A percentile compares a stretch with the other conserved stretches of the same genome.
Conservation (phyloP, 2,329 filamentous ascomycete species). For the Aspergillus proliferans region DNA sequence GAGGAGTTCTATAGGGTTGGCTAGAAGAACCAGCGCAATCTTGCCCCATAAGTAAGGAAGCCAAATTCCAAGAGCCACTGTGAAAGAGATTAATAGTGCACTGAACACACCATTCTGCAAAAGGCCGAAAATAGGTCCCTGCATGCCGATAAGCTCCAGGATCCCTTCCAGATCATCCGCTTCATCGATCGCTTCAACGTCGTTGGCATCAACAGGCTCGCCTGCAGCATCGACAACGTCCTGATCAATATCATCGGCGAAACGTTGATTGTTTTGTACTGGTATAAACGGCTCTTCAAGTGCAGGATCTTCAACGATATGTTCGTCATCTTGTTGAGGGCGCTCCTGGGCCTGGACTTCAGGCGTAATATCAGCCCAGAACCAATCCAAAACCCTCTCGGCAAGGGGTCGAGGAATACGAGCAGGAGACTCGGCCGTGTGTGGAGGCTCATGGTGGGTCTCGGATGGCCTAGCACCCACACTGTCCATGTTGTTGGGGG, state of each 20-base stretch:
- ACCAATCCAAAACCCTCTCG: slow-evolving; percentile 34
- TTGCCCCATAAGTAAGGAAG: slow-evolving; percentile 90
- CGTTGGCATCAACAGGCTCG: slow-evolving; percentile 62
- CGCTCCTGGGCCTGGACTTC: slow-evolving; percentile 31
- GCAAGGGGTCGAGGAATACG: slow-evolving; percentile 14
- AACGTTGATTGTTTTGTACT: slow-evolving; percentile 41
- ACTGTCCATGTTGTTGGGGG: not conserved
- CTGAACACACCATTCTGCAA: slow-evolving; percentile 96
- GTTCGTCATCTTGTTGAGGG: slow-evolving; percentile 51
- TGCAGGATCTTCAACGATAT: slow-evolving; percentile 53
- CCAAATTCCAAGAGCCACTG: slow-evolving; percentile 79
- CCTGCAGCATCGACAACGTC: slow-evolving; percentile 28
- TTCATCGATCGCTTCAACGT: slow-evolving; percentile 55
- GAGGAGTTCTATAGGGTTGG: slow-evolving; percentile 65
- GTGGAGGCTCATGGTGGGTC: slow-evolving; percentile 1
- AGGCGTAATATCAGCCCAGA: slow-evolving; percentile 39
- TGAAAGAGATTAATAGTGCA: slow-evolving; percentile 78
- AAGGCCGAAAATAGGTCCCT: slow-evolving; percentile 80
- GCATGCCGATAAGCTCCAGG: slow-evolving; percentile 93
- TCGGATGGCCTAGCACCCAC: not conserved
- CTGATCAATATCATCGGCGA: slow-evolving; percentile 20
- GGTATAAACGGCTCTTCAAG: slow-evolving; percentile 58
- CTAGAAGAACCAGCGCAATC: slow-evolving; percentile 69
- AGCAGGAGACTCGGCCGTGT: slow-evolving; percentile 6
- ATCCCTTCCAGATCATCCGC: slow-evolving; percentile 94